Percentiles rank a stretch among this genome's conserved stretches.
These are phyloP conservation scores for Candida mesenterica DNA, from an alignment of 1,139 yeast species.

Conservation along the genomic window DNA sequence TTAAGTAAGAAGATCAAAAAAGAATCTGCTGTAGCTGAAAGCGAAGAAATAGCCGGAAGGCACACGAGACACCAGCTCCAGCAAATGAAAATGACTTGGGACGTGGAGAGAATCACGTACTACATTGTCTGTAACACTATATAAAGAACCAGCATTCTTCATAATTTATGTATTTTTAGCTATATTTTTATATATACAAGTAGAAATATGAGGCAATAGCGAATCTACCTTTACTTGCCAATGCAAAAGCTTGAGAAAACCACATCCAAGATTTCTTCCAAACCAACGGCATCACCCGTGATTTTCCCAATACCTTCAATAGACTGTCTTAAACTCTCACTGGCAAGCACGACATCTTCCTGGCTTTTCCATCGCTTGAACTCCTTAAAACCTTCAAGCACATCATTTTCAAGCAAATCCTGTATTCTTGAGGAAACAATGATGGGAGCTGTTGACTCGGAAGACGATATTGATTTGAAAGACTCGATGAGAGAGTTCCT, in stretches of 20 bases:
- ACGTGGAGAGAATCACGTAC: conserved; percentile 43
- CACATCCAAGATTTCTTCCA: conserved; percentile 88
- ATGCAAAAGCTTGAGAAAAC: conserved; percentile 92
- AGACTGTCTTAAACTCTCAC: conserved; percentile 72
- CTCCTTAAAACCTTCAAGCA: conserved; percentile 65
- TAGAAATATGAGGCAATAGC: no score
- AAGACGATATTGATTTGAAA: conserved; percentile 51
- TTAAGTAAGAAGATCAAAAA: conserved; percentile 35
- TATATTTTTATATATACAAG: background rate
- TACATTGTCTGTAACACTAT: conserved; percentile 20
- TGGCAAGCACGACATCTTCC: conserved; percentile 77
- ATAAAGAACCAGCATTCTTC: conserved; percentile 2
- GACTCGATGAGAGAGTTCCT: conserved; percentile 31
- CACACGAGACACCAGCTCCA: conserved; percentile 50
- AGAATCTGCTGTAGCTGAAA: conserved; percentile 20
- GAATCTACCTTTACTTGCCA: conserved; percentile 77
- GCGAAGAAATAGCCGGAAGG: conserved; percentile 33
- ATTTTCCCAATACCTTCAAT: conserved; percentile 89
- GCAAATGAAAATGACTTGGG: conserved; percentile 49
- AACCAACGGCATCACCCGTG: conserved; percentile 85
- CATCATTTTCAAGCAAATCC: conserved; percentile 71
- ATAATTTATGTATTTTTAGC: conserved; percentile 1
- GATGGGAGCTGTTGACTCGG: conserved; percentile 58
- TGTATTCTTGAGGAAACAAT: conserved; percentile 72
- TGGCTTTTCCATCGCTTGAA: conserved; percentile 50